Evolutionary conservation across 2,329 filamentous ascomycete species (phyloP).

Genomic region (Orbilia quercus): DNA sequence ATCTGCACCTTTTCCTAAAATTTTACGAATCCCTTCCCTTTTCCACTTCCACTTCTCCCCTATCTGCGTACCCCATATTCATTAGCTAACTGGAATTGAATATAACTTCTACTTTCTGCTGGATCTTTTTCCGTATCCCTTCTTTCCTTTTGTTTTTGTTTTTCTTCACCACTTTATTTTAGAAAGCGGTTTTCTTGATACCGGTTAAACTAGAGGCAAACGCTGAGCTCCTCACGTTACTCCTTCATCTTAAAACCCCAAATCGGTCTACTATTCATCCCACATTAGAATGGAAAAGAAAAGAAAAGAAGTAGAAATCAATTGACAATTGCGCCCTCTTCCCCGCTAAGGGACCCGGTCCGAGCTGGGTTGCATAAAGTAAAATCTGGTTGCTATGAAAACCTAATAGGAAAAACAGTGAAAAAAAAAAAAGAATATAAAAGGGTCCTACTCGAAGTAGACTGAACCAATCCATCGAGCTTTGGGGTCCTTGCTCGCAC

Average conservation of each 20-base stretch:
- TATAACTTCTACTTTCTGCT: constrained; percentile 34
- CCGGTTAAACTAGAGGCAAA: constrained; percentile 32
- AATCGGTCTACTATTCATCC: no score
- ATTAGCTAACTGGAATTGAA: constrained; percentile 49
- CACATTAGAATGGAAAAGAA: no score
- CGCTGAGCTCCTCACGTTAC: constrained; percentile 38
- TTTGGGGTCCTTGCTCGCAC: constrained; percentile 19
- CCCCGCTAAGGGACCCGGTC: constrained; percentile 22
- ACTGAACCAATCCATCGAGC: constrained; percentile 23
- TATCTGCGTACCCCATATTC: constrained; percentile 22
- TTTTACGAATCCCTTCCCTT: neutral
- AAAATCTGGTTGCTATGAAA: constrained; percentile 40
- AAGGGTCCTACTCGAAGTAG: constrained; percentile 51
- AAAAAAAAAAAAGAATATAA: constrained; percentile 8
- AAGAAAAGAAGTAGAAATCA: no score
- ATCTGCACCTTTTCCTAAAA: constrained; percentile 7
- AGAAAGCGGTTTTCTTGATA: constrained; percentile 25
- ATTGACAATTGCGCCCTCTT: constrained; percentile 47
- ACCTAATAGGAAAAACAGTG: constrained; percentile 24
- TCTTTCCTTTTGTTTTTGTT: constrained; percentile 3
- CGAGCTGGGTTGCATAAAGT: neutral
- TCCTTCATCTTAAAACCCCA: constrained; percentile 31
- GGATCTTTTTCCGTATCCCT: neutral
- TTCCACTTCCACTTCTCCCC: constrained; percentile 7
- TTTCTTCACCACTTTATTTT: no score